Conservation (phyloP, 108 stramenopile genomes). For the Cylindrotheca fusiformis region DNA sequence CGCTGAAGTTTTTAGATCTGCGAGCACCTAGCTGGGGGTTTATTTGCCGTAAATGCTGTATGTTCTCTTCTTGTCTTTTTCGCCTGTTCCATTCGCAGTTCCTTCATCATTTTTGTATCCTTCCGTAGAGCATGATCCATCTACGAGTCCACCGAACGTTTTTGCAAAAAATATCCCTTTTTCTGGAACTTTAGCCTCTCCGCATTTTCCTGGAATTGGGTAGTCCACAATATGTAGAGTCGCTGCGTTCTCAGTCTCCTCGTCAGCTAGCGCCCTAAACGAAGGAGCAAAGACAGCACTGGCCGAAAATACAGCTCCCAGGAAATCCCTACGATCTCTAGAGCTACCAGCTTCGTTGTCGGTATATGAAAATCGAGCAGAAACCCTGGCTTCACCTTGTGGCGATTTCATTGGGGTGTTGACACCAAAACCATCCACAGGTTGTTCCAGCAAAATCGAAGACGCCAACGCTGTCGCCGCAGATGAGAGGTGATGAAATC, state of each 20-base stretch:
- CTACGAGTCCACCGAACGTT: constrained; percentile 2
- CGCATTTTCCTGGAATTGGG: constrained; percentile 1
- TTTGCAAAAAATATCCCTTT: background rate
- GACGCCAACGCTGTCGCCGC: too few relatives aligned
- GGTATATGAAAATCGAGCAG: too few relatives aligned
- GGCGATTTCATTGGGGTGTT: too few relatives aligned
- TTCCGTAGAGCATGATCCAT: constrained; percentile 6
- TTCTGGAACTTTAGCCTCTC: background rate
- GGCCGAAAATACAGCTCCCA: background rate
- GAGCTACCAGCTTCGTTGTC: too few relatives aligned
- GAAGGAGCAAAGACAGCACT: background rate
- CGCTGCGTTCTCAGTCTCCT: background rate
- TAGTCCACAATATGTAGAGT: constrained; percentile 1
- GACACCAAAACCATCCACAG: too few relatives aligned
- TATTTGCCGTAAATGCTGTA: constrained; percentile 4
- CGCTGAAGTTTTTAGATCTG: too few relatives aligned
- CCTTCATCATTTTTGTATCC: constrained; percentile 1
- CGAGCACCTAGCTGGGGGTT: background rate
- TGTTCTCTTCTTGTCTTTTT: constrained; percentile 3
- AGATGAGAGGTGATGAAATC: too few relatives aligned
- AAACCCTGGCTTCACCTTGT: too few relatives aligned
- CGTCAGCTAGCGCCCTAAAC: background rate
- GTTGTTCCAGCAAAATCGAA: too few relatives aligned
- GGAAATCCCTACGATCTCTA: background rate
- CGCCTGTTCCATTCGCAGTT: constrained; percentile 6